These are phyloP conservation scores for Schoenoplectus tabernaemontani DNA, from an alignment of 202 grass and related monocot genomes.

Conservation along the genomic window DNA sequence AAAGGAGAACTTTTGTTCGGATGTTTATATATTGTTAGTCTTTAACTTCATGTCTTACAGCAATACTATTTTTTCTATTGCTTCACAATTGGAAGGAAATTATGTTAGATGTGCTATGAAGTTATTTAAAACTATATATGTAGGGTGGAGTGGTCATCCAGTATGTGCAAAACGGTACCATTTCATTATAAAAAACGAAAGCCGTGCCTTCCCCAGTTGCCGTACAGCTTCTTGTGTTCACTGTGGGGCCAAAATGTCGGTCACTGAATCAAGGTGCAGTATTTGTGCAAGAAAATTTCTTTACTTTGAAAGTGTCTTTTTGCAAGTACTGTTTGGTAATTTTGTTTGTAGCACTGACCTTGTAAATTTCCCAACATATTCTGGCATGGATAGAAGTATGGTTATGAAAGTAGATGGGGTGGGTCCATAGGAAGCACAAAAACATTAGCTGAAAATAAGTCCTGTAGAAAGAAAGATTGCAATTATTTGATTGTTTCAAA, in stretches of 20 bases:
- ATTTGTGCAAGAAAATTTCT: neutral
- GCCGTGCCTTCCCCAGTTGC: slow-evolving; percentile 34
- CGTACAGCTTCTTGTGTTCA: slow-evolving; percentile 59
- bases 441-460: neutral
- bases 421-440: neutral
- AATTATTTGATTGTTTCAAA: neutral
- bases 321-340: slow-evolving; percentile 1
- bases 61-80: neutral
- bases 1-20: neutral
- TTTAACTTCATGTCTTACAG: neutral
- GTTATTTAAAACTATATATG: slow-evolving; percentile 16
- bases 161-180: slow-evolving; percentile 95
- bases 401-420: neutral
- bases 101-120: neutral
- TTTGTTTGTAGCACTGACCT: neutral
- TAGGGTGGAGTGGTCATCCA: slow-evolving; percentile 91
- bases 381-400: neutral
- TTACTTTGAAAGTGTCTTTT: neutral
- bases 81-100: neutral
- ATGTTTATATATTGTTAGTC: neutral
- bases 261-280: slow-evolving; percentile 75
- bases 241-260: slow-evolving; percentile 47
- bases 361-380: neutral
- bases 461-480: neutral
- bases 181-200: slow-evolving; percentile 88